Evolutionary conservation across 164 flowering plant genomes (phyloP).

Genomic region (Vitis labrusca): DNA sequence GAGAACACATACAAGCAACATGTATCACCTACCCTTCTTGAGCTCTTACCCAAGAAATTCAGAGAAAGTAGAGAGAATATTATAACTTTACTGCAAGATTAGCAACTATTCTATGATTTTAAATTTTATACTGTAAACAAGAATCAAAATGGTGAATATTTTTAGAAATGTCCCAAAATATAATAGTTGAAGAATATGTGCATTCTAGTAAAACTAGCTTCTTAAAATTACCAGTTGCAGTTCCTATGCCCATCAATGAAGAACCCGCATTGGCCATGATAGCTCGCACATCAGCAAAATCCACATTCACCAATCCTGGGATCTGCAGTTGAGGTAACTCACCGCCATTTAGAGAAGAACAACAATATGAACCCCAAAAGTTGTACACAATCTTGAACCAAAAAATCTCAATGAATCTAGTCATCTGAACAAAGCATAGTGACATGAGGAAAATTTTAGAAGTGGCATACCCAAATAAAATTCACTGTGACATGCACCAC

Average conservation of each 20-base stretch:
- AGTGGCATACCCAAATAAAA: not conserved
- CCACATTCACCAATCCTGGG: conserved; percentile 76
- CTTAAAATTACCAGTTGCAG: conserved; percentile 60
- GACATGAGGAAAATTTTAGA: not conserved
- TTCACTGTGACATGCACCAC: not conserved
- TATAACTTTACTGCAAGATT: too few species aligned
- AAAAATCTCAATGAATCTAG: not conserved
- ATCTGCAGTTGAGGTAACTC: conserved; percentile 39
- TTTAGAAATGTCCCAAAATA: not conserved
- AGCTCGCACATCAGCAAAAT: conserved; percentile 85
- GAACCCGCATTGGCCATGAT: conserved; percentile 87
- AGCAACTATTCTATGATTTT: too few species aligned
- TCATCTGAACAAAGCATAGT: not conserved
- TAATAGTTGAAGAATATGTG: too few species aligned
- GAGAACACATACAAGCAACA: not conserved
- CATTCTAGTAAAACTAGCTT: not conserved
- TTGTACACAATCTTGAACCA: not conserved
- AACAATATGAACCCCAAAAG: not conserved
- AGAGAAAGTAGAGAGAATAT: not conserved
- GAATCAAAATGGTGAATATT: not conserved
- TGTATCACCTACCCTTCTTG: not conserved
- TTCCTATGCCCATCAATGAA: conserved; percentile 81
- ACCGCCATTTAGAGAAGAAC: not conserved
- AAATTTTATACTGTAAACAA: too few species aligned
- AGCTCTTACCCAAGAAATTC: conserved; percentile 1